phyloP scores from a whole-genome alignment of 352 stramenopile genomes.

The Phytophthora crassamura region DNA sequence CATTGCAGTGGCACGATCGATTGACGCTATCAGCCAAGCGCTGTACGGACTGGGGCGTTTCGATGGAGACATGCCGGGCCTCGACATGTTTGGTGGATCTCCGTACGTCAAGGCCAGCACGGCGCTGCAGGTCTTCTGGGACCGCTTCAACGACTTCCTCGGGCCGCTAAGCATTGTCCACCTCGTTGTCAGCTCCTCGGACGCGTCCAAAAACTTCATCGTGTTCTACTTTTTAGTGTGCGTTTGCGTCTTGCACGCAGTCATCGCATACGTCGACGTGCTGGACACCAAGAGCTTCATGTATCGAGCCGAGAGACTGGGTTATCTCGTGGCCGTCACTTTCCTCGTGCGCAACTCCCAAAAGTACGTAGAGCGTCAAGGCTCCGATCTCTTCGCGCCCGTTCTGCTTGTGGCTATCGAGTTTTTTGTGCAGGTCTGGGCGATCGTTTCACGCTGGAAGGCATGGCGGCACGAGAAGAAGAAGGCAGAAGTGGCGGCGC shows the following conservation, averaged over 20 bases:
- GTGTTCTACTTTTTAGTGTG: conserved; percentile 32
- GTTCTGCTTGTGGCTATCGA: conserved; percentile 23
- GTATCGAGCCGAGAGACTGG: conserved; percentile 24
- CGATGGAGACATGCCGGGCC: neutral
- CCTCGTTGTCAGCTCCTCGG: conserved; percentile 10
- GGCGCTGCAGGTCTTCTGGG: conserved; percentile 32
- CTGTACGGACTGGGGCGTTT: conserved; percentile 13
- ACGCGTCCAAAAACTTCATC: conserved; percentile 19
- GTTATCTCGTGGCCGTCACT: conserved; percentile 27
- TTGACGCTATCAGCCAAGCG: conserved; percentile 23
- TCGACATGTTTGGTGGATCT: conserved; percentile 18
- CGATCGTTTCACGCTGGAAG: conserved; percentile 7
- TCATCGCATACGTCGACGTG: conserved; percentile 27
- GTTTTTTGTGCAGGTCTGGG: conserved; percentile 15
- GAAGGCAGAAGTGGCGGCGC: neutral
- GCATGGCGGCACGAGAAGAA: neutral
- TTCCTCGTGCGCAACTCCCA: conserved; percentile 19
- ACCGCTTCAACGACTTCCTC: conserved; percentile 37
- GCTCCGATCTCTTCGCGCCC: conserved; percentile 18
- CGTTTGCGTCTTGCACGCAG: conserved; percentile 26
- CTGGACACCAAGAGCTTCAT: conserved; percentile 22
- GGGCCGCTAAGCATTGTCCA: conserved; percentile 25
- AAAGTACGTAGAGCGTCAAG: conserved; percentile 21
- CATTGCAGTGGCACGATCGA: conserved; percentile 15
- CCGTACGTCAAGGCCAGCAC: conserved; percentile 28